Percentiles rank a stretch among this genome's conserved stretches.
phyloP scores from a whole-genome alignment of 495 filamentous ascomycete species.

The Annulohypoxylon maeteangense region DNA sequence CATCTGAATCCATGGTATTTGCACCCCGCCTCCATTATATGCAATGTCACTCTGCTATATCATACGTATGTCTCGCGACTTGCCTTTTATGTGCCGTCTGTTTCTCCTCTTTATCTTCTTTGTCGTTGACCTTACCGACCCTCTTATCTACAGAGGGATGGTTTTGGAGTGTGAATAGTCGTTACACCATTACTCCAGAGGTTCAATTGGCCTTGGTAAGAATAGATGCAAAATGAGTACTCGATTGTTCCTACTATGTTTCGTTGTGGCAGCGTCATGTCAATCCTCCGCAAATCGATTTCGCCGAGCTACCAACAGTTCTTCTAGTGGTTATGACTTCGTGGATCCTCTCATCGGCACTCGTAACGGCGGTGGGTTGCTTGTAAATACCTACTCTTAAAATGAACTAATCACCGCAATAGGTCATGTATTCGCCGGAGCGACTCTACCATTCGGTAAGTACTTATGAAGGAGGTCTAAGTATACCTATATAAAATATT shows the following conservation, averaged over 20 bases:
- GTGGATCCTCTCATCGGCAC: slow-evolving; percentile 71
- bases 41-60: slow-evolving; percentile 28
- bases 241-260: slow-evolving; percentile 35
- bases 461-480: neutral
- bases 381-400: slow-evolving; percentile 52
- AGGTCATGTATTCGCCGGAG: slow-evolving; percentile 64
- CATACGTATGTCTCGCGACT: slow-evolving; percentile 20
- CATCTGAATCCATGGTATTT: slow-evolving; percentile 33
- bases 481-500: neutral
- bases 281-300: slow-evolving; percentile 10
- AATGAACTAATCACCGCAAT: slow-evolving; percentile 13
- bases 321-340: slow-evolving; percentile 42
- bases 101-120: slow-evolving; percentile 27
- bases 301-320: slow-evolving; percentile 18
- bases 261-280: slow-evolving; percentile 31
- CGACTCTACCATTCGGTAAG: slow-evolving; percentile 71
- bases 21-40: slow-evolving; percentile 37
- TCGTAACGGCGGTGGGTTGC: slow-evolving; percentile 69
- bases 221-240: slow-evolving; percentile 34
- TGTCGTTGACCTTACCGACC: neutral
- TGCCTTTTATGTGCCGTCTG: slow-evolving; percentile 24
- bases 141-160: neutral
- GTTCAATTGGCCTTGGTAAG: slow-evolving; percentile 20
- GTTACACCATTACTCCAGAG: neutral
- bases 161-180: neutral